phyloP scores from a whole-genome alignment of 1,139 yeast genomes.

The Pichia sp. region DNA sequence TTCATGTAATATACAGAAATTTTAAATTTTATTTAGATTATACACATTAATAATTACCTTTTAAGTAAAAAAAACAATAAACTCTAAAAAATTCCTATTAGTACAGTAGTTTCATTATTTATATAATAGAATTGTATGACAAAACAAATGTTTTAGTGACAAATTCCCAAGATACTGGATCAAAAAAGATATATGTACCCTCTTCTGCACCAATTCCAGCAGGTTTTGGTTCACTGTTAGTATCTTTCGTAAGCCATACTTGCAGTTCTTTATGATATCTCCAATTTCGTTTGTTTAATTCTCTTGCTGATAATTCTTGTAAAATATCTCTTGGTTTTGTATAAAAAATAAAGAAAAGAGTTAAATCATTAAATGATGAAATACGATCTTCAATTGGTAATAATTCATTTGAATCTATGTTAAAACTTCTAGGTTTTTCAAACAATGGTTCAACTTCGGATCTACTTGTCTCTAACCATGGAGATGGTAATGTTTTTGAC shows the following conservation, averaged over 20 bases:
- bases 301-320: conserved; percentile 92
- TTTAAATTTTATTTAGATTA: too few species aligned
- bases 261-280: conserved; percentile 92
- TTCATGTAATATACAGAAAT: too few species aligned
- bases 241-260: conserved; percentile 95
- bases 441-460: conserved; percentile 87
- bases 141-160: conserved; percentile 77
- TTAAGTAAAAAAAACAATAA: too few species aligned
- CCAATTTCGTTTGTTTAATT: conserved; percentile 85
- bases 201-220: conserved; percentile 84
- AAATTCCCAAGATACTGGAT: conserved; percentile 94
- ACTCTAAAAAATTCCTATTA: too few species aligned
- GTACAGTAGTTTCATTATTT: neutral
- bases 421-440: conserved; percentile 52
- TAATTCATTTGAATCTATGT: conserved; percentile 37
- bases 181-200: conserved; percentile 94
- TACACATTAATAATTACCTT: too few species aligned
- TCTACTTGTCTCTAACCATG: conserved; percentile 90
- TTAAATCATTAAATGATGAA: conserved; percentile 79
- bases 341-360: conserved; percentile 87
- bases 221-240: conserved; percentile 80
- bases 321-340: conserved; percentile 88
- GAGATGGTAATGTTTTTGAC: conserved; percentile 73
- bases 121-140: conserved; percentile 48
- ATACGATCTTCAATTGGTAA: conserved; percentile 58